Percentiles rank a stretch among this genome's conserved stretches.
These are phyloP conservation scores for Hemisphaericaspora lyxosophila DNA, from an alignment of 1,139 yeast genomes.

Conservation along the genomic window DNA sequence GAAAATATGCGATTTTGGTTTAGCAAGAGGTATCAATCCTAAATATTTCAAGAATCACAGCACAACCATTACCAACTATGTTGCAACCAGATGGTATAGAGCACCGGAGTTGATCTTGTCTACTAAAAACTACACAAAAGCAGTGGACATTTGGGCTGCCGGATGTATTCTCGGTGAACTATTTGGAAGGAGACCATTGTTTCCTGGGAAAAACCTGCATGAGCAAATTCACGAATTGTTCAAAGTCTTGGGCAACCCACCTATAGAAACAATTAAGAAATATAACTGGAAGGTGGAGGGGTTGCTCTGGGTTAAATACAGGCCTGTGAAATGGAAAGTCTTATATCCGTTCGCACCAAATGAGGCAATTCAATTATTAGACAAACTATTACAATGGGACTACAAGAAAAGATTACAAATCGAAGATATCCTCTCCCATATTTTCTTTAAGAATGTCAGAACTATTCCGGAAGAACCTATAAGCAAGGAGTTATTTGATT, in stretches of 20 bases:
- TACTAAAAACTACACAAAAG: constrained; percentile 50
- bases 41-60: constrained; percentile 36
- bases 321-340: constrained; percentile 45
- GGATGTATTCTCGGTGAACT: constrained; percentile 80
- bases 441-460: constrained; percentile 49
- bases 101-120: constrained; percentile 88
- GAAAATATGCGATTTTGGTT: constrained; percentile 85
- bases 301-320: constrained; percentile 13
- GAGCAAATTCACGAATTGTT: constrained; percentile 66
- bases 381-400: constrained; percentile 62
- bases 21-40: constrained; percentile 70
- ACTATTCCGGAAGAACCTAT: constrained; percentile 50
- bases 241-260: constrained; percentile 63
- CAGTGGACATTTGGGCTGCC: constrained; percentile 78
- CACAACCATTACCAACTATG: constrained; percentile 71
- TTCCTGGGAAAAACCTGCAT: constrained; percentile 65
- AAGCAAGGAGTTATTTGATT: constrained; percentile 53
- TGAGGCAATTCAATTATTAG: constrained; percentile 45
- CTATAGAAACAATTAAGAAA: constrained; percentile 33
- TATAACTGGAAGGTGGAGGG: constrained; percentile 29
- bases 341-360: constrained; percentile 60
- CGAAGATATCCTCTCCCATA: constrained; percentile 52
- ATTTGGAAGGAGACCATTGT: constrained; percentile 71
- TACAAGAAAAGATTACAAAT: constrained; percentile 46
- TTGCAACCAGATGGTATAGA: constrained; percentile 93